Conservation (phyloP, 2,329 filamentous ascomycete species). For the Neocatenulostroma microsporum region DNA sequence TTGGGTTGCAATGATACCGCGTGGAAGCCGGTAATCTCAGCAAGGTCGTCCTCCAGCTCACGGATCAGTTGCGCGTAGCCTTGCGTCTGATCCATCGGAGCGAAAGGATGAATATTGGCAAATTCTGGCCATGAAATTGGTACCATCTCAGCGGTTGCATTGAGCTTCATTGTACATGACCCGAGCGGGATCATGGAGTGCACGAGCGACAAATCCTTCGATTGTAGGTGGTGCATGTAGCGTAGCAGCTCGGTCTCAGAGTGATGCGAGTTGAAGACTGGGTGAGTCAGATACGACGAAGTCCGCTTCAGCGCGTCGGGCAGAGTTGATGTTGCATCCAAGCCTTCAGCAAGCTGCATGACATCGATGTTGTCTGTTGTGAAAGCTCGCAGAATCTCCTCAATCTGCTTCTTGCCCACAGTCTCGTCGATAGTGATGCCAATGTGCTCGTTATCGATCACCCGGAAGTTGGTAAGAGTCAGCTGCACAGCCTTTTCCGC, state of each 20-base stretch:
- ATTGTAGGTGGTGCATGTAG: constrained; percentile 88
- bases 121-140: constrained; percentile 71
- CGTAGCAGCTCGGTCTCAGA: constrained; percentile 90
- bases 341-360: constrained; percentile 23
- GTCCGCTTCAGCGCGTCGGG: constrained; percentile 59
- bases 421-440: constrained; percentile 76
- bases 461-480: constrained; percentile 55
- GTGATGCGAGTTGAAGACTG: constrained; percentile 90
- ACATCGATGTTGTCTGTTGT: constrained; percentile 36
- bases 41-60: constrained; percentile 67
- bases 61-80: constrained; percentile 65
- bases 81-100: constrained; percentile 53
- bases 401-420: constrained; percentile 49
- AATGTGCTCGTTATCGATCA: constrained; percentile 52
- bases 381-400: constrained; percentile 52
- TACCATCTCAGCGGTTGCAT: constrained; percentile 87
- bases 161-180: constrained; percentile 95
- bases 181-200: constrained; percentile 98
- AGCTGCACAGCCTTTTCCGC: constrained; percentile 43
- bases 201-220: constrained; percentile 85
- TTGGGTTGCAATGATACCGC: constrained; percentile 89
- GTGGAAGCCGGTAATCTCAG: constrained; percentile 80
- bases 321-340: constrained; percentile 33
- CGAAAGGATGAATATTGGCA: constrained; percentile 73
- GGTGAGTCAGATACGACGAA: constrained; percentile 73